A percentile compares a stretch with the other conserved stretches of the same genome.
Evolutionary conservation across 2,329 filamentous ascomycete genomes (phyloP).

Genomic region (Phaeosphaeriaceae sp.): DNA sequence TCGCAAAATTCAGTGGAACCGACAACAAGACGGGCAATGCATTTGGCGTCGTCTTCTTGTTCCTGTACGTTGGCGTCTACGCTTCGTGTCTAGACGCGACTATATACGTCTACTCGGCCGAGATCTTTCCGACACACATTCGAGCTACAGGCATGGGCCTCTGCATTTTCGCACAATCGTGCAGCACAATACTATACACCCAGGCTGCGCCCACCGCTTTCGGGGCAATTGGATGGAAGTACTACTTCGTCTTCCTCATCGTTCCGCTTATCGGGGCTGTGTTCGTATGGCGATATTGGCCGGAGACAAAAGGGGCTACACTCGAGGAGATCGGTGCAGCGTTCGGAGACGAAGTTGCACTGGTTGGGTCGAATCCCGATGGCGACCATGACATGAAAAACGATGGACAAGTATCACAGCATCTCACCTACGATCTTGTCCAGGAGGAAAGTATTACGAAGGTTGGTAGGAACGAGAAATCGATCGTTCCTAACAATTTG

Average conservation of each 20-base stretch:
- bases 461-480: too few species aligned
- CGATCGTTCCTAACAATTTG: too few species aligned
- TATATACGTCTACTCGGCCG: slow-evolving; percentile 58
- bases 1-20: slow-evolving; percentile 27
- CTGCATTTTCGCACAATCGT: slow-evolving; percentile 26
- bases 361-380: not conserved
- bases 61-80: slow-evolving; percentile 58
- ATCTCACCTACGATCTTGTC: too few species aligned
- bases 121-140: slow-evolving; percentile 56
- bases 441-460: too few species aligned
- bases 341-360: slow-evolving; percentile 51
- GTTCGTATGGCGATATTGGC: slow-evolving; percentile 59
- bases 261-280: slow-evolving; percentile 50
- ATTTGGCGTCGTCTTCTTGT: slow-evolving; percentile 58
- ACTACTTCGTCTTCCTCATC: slow-evolving; percentile 31
- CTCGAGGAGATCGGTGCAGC: slow-evolving; percentile 53
- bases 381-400: not conserved
- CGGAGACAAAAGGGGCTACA: slow-evolving; percentile 63
- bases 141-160: slow-evolving; percentile 53
- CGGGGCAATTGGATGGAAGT: slow-evolving; percentile 29
- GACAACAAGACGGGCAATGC: slow-evolving; percentile 43
- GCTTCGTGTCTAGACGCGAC: slow-evolving; percentile 59
- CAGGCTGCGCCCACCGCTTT: slow-evolving; percentile 57
- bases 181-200: slow-evolving; percentile 56
- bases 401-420: not conserved